Evolutionary conservation across 805 yeast genomes (phyloP).

Genomic region (Blastobotrys attinorum): DNA sequence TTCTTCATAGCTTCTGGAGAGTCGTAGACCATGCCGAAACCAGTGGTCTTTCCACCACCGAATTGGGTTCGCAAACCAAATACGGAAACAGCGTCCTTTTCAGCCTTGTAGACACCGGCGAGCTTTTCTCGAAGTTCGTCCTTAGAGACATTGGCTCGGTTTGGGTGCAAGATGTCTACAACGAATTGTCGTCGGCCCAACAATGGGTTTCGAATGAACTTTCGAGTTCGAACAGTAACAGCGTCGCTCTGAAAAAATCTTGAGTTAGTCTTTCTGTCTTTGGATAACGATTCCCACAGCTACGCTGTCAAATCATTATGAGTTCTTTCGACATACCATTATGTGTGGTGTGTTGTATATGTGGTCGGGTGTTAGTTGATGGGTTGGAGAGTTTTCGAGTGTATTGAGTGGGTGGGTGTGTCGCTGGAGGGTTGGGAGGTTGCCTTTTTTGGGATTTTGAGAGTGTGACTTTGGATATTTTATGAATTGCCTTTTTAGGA

Average conservation of each 20-base stretch:
- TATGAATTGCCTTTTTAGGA: no score
- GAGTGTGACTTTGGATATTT: no score
- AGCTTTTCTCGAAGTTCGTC: conserved; percentile 96
- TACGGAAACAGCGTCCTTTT: conserved; percentile 90
- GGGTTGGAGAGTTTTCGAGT: no score
- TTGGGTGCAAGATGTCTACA: conserved; percentile 98
- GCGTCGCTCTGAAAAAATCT: conserved; percentile 91
- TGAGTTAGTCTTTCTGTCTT: background rate
- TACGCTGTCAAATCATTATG: no score
- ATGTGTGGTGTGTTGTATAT: no score
- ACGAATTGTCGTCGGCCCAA: conserved; percentile 99
- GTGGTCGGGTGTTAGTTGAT: no score
- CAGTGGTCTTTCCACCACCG: conserved; percentile 99
- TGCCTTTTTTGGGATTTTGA: no score
- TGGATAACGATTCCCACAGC: no score
- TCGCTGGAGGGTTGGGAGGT: no score
- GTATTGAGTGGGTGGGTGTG: no score
- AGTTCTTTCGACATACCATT: no score
- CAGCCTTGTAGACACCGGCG: conserved; percentile 83
- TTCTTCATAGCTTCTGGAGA: conserved; percentile 95
- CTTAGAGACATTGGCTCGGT: conserved; percentile 98
- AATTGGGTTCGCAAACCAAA: conserved; percentile 99
- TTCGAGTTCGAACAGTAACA: conserved; percentile 99
- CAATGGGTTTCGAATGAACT: conserved; percentile 98
- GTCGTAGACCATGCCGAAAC: conserved; percentile 98